Evolutionary conservation across 2,329 filamentous ascomycete species (phyloP), one percentile per base, ranked within the genome.

Genomic region (Nothomitra cinnamomea): DNA sequence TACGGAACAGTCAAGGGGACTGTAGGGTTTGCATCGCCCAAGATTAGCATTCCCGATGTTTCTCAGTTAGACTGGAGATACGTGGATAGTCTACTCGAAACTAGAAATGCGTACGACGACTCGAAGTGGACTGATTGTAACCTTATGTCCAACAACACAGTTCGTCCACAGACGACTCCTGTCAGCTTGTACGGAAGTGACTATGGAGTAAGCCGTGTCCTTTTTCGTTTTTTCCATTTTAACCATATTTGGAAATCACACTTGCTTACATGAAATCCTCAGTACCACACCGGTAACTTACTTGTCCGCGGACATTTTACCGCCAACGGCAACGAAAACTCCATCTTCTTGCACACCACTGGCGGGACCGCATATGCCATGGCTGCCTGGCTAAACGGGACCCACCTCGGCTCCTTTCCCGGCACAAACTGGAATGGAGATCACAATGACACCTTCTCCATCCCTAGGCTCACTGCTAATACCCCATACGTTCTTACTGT

Each of bases 251-350:
- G n/a, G n/a, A n/a, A n/a, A 32, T 32, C 10, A 32, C 28, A 4
- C 10, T 5, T 4, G 28, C 28, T 32, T 5, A 32, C 28, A 10
- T 32, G 10, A 32, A 32, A n/a, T n/a, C 10, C 28, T 4, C 28
- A 32, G 21, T 66, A 60, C 43, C 58, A 65, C 40, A 56, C 56
- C 1, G 61, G 63, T 2, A 61, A 61, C 13, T 25, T 65, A 0
- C 32, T 66, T 15, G 65, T 61, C 52, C 59, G 62, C 1, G 63
- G 62, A 17, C 58, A 62, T 42, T 66, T 66, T 47, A 52, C 53
- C 1, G 61, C 61, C 3, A 60, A 56, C 43, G 60, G 62, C 8
- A 49, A 52, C 6, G 63, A 65, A 51, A 55, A 55, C 0, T 51
- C 49, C n/a, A 7, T 65, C 6, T 58, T 19, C 19, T 53, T 64